Evolutionary conservation across 2,329 filamentous ascomycete genomes (phyloP).

Genomic region (Purpureocillium takamizusanense): DNA sequence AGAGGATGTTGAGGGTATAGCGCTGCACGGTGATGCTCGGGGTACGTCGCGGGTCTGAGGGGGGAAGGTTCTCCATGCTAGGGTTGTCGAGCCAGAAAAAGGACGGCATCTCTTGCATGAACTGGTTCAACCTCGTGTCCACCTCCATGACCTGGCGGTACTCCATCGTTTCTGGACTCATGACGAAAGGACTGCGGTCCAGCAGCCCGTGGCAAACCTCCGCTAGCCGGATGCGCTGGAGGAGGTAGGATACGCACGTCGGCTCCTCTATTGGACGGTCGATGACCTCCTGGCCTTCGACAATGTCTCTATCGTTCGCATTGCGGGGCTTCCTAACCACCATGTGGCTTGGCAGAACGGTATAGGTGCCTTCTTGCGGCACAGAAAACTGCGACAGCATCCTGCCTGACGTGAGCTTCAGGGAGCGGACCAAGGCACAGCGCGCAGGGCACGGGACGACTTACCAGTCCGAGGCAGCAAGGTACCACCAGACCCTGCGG

Average conservation of each 20-base stretch:
- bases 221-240: slow-evolving; percentile 27
- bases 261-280: slow-evolving; percentile 19
- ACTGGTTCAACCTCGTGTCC: slow-evolving; percentile 18
- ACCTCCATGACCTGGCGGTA: slow-evolving; percentile 22
- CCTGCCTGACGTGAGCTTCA: slow-evolving; percentile 10
- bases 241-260: slow-evolving; percentile 26
- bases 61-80: slow-evolving; percentile 11
- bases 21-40: slow-evolving; percentile 19
- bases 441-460: neutral
- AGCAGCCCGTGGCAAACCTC: slow-evolving; percentile 25
- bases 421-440: too few relatives aligned
- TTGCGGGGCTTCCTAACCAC: slow-evolving; percentile 27
- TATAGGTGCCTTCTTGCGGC: slow-evolving; percentile 24
- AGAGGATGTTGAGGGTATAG: slow-evolving; percentile 21
- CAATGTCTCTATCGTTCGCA: slow-evolving; percentile 26
- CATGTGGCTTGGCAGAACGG: slow-evolving; percentile 28
- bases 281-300: slow-evolving; percentile 16
- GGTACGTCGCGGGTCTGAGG: slow-evolving; percentile 12
- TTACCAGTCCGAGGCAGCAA: slow-evolving; percentile 30
- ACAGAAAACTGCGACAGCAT: slow-evolving; percentile 26
- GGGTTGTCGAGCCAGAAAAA: slow-evolving; percentile 16
- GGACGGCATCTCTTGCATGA: slow-evolving; percentile 17
- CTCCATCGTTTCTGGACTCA: slow-evolving; percentile 18
- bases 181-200: slow-evolving; percentile 19
- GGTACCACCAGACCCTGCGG: slow-evolving; percentile 35